Evolutionary conservation across 805 yeast species (phyloP).

Genomic region (Cyberlindnera veronae): DNA sequence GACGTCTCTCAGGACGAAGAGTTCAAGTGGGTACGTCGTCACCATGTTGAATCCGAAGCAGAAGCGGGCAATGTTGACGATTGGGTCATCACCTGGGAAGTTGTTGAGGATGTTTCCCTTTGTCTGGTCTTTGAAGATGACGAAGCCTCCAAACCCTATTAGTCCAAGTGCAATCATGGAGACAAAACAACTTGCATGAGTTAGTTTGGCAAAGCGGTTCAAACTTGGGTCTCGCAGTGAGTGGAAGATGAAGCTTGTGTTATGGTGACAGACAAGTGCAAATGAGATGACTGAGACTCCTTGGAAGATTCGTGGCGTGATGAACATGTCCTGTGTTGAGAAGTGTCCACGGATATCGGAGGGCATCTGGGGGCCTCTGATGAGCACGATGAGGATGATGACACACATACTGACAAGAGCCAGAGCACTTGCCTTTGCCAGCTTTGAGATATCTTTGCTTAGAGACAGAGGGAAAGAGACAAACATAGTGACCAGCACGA

Average conservation of each 20-base stretch:
- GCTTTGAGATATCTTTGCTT: constrained; percentile 72
- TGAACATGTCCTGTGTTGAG: constrained; percentile 41
- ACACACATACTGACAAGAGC: constrained; percentile 83
- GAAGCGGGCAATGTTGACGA: constrained; percentile 82
- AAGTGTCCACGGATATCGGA: constrained; percentile 46
- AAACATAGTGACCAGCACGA: constrained; percentile 61
- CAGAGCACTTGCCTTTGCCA: constrained; percentile 83
- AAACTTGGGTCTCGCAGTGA: constrained; percentile 75
- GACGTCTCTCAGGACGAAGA: constrained; percentile 87
- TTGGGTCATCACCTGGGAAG: constrained; percentile 68
- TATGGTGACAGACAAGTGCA: constrained; percentile 95
- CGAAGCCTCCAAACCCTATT: constrained; percentile 77
- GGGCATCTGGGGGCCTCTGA: constrained; percentile 66
- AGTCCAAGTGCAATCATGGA: constrained; percentile 75
- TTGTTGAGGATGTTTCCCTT: constrained; percentile 88
- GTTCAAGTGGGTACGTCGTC: constrained; percentile 86
- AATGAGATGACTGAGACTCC: constrained; percentile 93
- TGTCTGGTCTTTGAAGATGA: constrained; percentile 71
- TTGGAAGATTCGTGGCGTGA: constrained; percentile 70
- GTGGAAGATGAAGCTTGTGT: constrained; percentile 84
- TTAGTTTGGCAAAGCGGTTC: constrained; percentile 67
- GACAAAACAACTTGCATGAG: constrained; percentile 79
- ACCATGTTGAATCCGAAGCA: constrained; percentile 92
- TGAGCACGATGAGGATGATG: constrained; percentile 68
- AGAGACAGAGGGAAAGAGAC: constrained; percentile 83